Percentiles rank a stretch among this genome's conserved stretches.
Evolutionary conservation across 495 filamentous ascomycete species (phyloP).

Genomic region (Neurospora sp.): DNA sequence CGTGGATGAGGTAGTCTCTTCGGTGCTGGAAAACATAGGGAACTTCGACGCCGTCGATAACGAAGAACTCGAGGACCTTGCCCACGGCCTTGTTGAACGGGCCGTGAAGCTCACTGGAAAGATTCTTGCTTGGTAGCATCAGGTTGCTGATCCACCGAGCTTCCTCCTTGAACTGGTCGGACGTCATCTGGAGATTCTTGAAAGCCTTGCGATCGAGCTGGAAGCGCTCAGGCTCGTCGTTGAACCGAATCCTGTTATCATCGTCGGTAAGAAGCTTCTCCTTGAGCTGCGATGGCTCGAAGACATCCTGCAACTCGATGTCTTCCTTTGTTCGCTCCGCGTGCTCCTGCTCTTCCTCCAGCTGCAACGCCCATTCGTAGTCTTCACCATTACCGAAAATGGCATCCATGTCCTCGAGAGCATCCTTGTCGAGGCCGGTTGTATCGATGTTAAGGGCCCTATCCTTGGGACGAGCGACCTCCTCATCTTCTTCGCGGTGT

Average conservation of each 20-base stretch:
- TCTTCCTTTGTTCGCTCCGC: slow-evolving; percentile 53
- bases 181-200: slow-evolving; percentile 58
- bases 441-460: slow-evolving; percentile 54
- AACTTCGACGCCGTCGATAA: slow-evolving; percentile 84
- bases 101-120: slow-evolving; percentile 57
- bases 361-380: slow-evolving; percentile 83
- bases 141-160: slow-evolving; percentile 81
- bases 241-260: slow-evolving; percentile 76
- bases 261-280: slow-evolving; percentile 93
- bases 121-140: slow-evolving; percentile 71
- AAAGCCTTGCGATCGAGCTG: slow-evolving; percentile 86
- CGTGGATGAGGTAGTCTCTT: slow-evolving; percentile 94
- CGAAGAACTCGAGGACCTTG: slow-evolving; percentile 91
- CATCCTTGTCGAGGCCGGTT: slow-evolving; percentile 77
- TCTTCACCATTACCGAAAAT: slow-evolving; percentile 94
- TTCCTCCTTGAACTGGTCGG: slow-evolving; percentile 81
- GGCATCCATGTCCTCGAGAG: slow-evolving; percentile 84
- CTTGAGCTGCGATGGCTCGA: slow-evolving; percentile 86
- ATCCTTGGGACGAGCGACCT: slow-evolving; percentile 64
- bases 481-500: slow-evolving; percentile 72
- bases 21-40: slow-evolving; percentile 97
- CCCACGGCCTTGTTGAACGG: slow-evolving; percentile 80
- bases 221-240: slow-evolving; percentile 87
- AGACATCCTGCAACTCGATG: slow-evolving; percentile 93
- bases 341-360: slow-evolving; percentile 71